These are phyloP conservation scores for Quillaja saponaria DNA, from an alignment of 306 rosid species.

Conservation along the genomic window DNA sequence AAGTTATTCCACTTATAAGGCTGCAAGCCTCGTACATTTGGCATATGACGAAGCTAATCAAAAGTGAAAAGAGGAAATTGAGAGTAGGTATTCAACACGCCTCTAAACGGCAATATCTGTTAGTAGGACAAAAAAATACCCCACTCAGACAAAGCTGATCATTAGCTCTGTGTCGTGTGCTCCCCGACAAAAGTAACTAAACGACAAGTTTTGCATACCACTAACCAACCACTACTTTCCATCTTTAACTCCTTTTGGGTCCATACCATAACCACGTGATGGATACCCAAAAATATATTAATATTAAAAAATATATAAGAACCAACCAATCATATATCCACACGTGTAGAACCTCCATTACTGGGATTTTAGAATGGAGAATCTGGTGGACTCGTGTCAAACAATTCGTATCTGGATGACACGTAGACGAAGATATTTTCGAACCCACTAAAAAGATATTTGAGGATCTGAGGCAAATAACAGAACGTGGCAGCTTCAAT, in stretches of 20 bases:
- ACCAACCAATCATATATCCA: background rate
- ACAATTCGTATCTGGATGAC: background rate
- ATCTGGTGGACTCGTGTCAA: constrained; percentile 33
- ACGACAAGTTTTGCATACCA: background rate
- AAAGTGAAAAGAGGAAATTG: background rate
- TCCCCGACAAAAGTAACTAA: constrained; percentile 9
- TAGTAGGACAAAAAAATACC: background rate
- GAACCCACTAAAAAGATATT: constrained; percentile 30
- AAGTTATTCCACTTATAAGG: no score
- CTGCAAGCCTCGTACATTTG: no score
- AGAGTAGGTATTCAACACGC: constrained; percentile 4
- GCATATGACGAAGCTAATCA: no score
- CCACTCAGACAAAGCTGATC: constrained; percentile 16
- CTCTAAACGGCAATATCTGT: background rate
- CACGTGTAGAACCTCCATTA: constrained; percentile 30
- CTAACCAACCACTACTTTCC: background rate
- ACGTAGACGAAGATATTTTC: constrained; percentile 38
- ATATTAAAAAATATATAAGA: background rate
- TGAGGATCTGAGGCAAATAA: background rate
- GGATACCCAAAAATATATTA: background rate
- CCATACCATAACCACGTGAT: constrained; percentile 21
- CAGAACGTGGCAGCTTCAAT: constrained; percentile 33
- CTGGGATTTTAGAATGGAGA: constrained; percentile 4
- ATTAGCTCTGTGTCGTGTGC: constrained; percentile 4
- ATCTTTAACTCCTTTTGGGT: background rate